Evolutionary conservation across 129 eudicot genomes (phyloP).

Genomic region (Gnaphalium uliginosum): DNA sequence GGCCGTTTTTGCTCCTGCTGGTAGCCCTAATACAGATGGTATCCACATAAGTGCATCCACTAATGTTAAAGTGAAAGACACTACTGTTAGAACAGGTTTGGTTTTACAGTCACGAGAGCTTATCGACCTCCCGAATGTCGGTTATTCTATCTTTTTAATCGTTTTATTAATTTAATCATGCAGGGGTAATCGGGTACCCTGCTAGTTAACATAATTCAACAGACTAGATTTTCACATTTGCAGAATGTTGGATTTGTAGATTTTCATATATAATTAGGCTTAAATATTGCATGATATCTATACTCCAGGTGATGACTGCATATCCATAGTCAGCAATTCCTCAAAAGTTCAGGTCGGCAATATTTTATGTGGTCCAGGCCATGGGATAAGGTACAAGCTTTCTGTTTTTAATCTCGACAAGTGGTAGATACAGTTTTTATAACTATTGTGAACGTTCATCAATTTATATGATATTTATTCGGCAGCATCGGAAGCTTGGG

Average conservation of each 20-base stretch:
- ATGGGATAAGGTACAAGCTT: constrained; percentile 72
- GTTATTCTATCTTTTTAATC: too few relatives aligned
- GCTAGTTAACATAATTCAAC: neutral
- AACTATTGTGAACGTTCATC: constrained; percentile 11
- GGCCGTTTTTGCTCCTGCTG: constrained; percentile 55
- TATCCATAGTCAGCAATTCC: constrained; percentile 81
- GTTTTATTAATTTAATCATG: too few relatives aligned
- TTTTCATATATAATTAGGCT: constrained; percentile 4
- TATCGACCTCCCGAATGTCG: too few relatives aligned
- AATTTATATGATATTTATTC: neutral
- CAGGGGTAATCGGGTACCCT: too few relatives aligned
- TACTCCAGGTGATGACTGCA: constrained; percentile 77
- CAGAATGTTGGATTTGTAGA: constrained; percentile 1
- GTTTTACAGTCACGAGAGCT: too few relatives aligned
- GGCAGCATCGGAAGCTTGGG: constrained; percentile 86
- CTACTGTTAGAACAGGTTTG: constrained; percentile 63
- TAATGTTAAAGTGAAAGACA: constrained; percentile 50
- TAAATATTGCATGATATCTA: neutral
- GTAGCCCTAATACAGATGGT: constrained; percentile 86
- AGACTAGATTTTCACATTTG: neutral
- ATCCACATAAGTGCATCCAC: constrained; percentile 78
- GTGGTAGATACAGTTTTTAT: constrained; percentile 6
- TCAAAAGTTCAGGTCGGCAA: constrained; percentile 51
- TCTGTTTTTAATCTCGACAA: neutral
- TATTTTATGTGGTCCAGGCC: constrained; percentile 81